Evolutionary conservation across 2,329 filamentous ascomycete species (phyloP).

Genomic region (Botrytis elliptica): DNA sequence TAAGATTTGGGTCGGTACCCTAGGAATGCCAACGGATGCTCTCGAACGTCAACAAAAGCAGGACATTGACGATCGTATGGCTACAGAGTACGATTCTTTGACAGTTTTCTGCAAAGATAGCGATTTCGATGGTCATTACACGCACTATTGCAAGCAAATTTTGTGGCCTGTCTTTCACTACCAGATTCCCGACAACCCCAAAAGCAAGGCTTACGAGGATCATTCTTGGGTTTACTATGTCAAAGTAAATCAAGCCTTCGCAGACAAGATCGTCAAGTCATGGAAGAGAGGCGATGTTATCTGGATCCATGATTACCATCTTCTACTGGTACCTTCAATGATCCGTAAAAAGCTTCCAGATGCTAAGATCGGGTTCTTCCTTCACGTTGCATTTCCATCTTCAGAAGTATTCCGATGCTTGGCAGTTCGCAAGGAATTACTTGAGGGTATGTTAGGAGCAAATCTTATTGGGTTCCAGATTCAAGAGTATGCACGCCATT

Average conservation of each 20-base stretch:
- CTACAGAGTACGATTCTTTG: constrained; percentile 78
- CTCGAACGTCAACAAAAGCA: constrained; percentile 72
- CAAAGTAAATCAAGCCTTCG: constrained; percentile 89
- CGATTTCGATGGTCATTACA: constrained; percentile 92
- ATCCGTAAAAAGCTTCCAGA: constrained; percentile 86
- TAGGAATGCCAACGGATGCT: constrained; percentile 92
- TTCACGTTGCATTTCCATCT: constrained; percentile 93
- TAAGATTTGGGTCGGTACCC: constrained; percentile 85
- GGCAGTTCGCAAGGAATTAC: constrained; percentile 78
- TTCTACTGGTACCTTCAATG: constrained; percentile 86
- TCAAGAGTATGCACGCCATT: constrained; percentile 88
- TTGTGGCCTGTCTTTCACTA: constrained; percentile 98
- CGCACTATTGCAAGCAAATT: constrained; percentile 96
- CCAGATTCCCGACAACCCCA: constrained; percentile 94
- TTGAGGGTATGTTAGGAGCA: constrained; percentile 90
- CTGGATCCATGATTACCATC: constrained; percentile 95
- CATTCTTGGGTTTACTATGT: constrained; percentile 96
- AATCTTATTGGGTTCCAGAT: constrained; percentile 94
- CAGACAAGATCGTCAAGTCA: constrained; percentile 82
- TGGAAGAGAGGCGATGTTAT: constrained; percentile 93
- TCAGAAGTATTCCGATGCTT: constrained; percentile 95
- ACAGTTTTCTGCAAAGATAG: constrained; percentile 85
- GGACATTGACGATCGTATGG: constrained; percentile 78
- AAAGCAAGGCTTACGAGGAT: constrained; percentile 97
- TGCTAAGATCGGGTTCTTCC: constrained; percentile 92